These are phyloP conservation scores for Hypoxylon trugodes DNA, from an alignment of 495 filamentous ascomycete genomes.

Conservation along the genomic window DNA sequence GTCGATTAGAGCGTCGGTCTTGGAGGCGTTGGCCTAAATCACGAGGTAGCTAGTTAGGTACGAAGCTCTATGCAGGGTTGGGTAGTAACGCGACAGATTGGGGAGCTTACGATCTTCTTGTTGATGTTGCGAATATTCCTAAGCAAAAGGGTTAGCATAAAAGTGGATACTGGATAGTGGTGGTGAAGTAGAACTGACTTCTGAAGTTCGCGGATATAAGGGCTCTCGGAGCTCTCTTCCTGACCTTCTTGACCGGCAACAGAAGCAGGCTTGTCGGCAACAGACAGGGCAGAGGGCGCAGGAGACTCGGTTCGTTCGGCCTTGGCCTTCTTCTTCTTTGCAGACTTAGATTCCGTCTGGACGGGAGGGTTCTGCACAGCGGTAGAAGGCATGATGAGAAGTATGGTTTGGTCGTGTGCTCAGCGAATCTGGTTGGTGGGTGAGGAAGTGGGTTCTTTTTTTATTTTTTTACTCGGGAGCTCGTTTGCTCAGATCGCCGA, in stretches of 20 bases:
- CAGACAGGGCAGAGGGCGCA: conserved; percentile 51
- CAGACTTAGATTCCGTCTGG: conserved; percentile 65
- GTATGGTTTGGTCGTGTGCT: conserved; percentile 12
- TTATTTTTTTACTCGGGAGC: conserved; percentile 19
- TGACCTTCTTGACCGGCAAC: conserved; percentile 52
- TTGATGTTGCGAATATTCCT: conserved; percentile 85
- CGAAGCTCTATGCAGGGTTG: neutral
- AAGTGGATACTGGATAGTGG: neutral
- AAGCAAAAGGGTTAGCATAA: conserved; percentile 37
- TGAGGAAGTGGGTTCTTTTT: too few species aligned
- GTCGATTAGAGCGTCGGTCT: conserved; percentile 78
- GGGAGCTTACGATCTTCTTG: conserved; percentile 82
- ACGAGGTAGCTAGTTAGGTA: conserved; percentile 15
- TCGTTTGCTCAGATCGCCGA: conserved; percentile 28
- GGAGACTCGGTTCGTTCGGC: conserved; percentile 60
- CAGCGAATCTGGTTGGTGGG: neutral
- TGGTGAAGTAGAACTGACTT: conserved; percentile 66
- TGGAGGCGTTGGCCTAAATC: conserved; percentile 77
- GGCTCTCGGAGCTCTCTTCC: conserved; percentile 69
- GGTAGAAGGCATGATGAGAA: conserved; percentile 57
- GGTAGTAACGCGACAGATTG: neutral
- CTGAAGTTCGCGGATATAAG: conserved; percentile 83
- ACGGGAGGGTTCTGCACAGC: conserved; percentile 60
- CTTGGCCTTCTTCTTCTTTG: conserved; percentile 79
- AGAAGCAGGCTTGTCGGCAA: conserved; percentile 52